Evolutionary conservation across 1,284 basidiomycete species (phyloP).

Genomic region (Rhodotorula mucilaginosa): DNA sequence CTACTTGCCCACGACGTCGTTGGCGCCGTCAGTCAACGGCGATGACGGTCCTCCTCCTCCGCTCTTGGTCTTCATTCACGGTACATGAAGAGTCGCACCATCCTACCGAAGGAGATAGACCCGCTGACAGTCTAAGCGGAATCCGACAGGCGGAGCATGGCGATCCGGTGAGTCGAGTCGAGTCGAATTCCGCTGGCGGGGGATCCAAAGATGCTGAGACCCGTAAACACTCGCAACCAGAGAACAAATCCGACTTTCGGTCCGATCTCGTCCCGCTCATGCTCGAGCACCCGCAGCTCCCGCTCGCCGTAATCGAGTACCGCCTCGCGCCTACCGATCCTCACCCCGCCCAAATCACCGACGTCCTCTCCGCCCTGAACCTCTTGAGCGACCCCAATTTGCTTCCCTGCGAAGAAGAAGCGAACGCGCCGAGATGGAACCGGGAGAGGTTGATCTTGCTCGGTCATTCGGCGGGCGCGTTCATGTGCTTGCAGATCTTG

Average conservation of each 20-base stretch:
- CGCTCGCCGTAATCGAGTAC: slow-evolving; percentile 36
- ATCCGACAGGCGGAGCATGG: slow-evolving; percentile 36
- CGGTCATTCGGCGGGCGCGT: slow-evolving; percentile 39
- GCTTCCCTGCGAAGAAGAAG: slow-evolving; percentile 14
- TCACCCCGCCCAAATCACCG: slow-evolving; percentile 33
- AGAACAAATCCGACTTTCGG: slow-evolving; percentile 29
- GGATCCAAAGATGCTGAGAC: neutral
- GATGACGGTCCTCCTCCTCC: neutral
- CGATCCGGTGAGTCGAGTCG: slow-evolving; percentile 22
- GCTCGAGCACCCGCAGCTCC: slow-evolving; percentile 18
- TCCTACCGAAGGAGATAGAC: too few relatives aligned
- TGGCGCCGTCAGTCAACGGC: neutral
- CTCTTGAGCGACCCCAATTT: slow-evolving; percentile 5
- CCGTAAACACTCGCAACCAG: slow-evolving; percentile 2
- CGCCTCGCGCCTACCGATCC: slow-evolving; percentile 30
- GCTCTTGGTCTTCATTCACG: slow-evolving; percentile 36
- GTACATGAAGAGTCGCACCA: slow-evolving; percentile 2
- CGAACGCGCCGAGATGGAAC: slow-evolving; percentile 19
- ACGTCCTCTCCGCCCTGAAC: slow-evolving; percentile 30
- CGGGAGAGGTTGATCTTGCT: slow-evolving; percentile 15
- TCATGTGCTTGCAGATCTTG: slow-evolving; percentile 30
- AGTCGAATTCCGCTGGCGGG: too few relatives aligned
- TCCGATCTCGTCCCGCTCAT: slow-evolving; percentile 23
- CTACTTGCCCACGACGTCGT: slow-evolving; percentile 11
- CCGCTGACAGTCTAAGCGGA: too few relatives aligned